Evolutionary conservation across 345 rosid genomes (phyloP).

Genomic region (Clausena lansium): DNA sequence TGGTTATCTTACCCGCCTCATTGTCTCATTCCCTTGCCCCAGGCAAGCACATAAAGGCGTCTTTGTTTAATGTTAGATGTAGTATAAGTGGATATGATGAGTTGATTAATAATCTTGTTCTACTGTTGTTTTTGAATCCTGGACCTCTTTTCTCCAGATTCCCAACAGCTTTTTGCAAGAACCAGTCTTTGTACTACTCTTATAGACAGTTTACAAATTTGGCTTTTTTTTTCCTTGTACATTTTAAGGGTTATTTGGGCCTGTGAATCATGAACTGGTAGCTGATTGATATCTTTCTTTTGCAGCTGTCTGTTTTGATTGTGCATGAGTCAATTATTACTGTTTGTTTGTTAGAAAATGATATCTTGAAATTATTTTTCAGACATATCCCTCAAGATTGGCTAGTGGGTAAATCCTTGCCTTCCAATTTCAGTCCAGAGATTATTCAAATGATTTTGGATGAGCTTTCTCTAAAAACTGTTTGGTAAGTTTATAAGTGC

Average conservation of each 20-base stretch:
- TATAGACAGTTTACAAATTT: neutral
- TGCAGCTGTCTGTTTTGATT: neutral
- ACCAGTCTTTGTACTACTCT: neutral
- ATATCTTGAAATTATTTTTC: slow-evolving; percentile 23
- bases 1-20: neutral
- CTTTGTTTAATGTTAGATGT: neutral
- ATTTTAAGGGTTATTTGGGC: neutral
- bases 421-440: slow-evolving; percentile 57
- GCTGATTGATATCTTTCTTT: neutral
- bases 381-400: slow-evolving; percentile 83
- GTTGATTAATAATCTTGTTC: neutral
- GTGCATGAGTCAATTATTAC: neutral
- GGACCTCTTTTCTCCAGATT: neutral
- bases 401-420: slow-evolving; percentile 79
- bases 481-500: slow-evolving; percentile 49
- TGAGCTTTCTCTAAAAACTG: slow-evolving; percentile 62
- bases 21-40: slow-evolving; percentile 1
- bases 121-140: neutral
- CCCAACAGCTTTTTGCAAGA: neutral
- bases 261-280: neutral
- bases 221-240: neutral
- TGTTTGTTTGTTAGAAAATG: neutral
- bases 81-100: neutral
- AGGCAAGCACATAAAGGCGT: neutral
- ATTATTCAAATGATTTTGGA: slow-evolving; percentile 54